Conservation (phyloP, 108 stramenopile species). For the Cyclostephanos invisitatus region DNA sequence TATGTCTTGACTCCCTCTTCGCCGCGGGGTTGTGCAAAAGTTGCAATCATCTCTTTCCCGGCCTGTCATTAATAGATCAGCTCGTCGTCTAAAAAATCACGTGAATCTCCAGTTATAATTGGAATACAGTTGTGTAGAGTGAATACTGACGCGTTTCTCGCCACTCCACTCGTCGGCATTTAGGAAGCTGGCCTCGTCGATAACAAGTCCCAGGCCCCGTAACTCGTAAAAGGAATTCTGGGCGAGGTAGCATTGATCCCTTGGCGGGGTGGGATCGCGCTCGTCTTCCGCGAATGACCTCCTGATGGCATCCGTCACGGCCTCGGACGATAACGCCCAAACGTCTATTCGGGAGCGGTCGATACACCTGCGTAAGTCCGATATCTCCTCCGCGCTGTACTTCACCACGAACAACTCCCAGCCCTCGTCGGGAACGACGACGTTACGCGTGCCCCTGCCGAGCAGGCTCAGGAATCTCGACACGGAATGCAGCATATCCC, state of each 20-base stretch:
- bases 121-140: not conserved
- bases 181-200: constrained; percentile 10
- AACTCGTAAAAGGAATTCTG: constrained; percentile 22
- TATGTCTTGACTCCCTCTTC: no score
- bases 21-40: no score
- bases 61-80: no score
- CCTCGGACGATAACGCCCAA: not conserved
- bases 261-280: constrained; percentile 16
- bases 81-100: constrained; percentile 1
- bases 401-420: constrained; percentile 11
- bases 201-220: constrained; percentile 3
- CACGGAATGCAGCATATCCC: not conserved
- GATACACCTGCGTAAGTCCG: not conserved
- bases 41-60: no score
- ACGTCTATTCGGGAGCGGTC: not conserved
- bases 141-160: not conserved
- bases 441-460: not conserved
- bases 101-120: constrained; percentile 21
- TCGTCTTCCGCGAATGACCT: constrained; percentile 30
- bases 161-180: constrained; percentile 12
- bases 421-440: constrained; percentile 9
- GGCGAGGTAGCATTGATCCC: constrained; percentile 26
- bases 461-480: not conserved
- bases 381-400: constrained; percentile 8
- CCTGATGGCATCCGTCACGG: constrained; percentile 15